Evolutionary conservation across 2,329 filamentous ascomycete genomes (phyloP), one percentile per base, ranked within the genome.

Genomic region (Fusarium sp.): DNA sequence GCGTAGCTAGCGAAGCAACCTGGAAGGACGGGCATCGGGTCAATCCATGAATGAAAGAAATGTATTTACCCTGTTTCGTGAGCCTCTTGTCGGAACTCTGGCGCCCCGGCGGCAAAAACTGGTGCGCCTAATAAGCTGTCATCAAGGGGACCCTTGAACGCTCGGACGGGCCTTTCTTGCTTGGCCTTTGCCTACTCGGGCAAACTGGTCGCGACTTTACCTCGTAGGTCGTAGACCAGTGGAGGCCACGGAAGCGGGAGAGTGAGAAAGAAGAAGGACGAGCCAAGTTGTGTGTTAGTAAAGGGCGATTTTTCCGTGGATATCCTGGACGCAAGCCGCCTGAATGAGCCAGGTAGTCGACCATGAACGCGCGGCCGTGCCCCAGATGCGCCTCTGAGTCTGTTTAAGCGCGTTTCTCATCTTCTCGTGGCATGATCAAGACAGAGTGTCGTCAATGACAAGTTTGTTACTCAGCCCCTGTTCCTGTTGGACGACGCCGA

Each of bases 121-220:
- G 45, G 40, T 75, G 72, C 69, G 65, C 65, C 69, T 62, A 50
- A 52, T 57, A 74, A 62, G 59, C 52, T 75, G 62, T 75, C 63
- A 67, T 62, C 70, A 31, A 70, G 72, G 47, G 72, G 63, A 65
- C 70, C 72, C 66, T 73, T 64, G 72, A 64, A 67, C 64, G 66
- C 66, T 70, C 60, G 61, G 69, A 61, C 58, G 38, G 56, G 34
- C 27, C 47, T 40, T 52, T 61, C 60, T 70, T 52, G 47, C 70
- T 73, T 75, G 69, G 69, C 66, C 34, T 61, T 54, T 68, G 54
- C 70, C 72, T 34, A 73, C 70, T 75, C 40, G 69, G 72, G 72
- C 66, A 75, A 71, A 75, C 72, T 75, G 54, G 62, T 75, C 72
- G 72, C 62, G 58, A 73, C 70, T 73, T 71, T 34, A 58, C 66